Conservation (phyloP, 805 yeast species). For the Priceomyces haplophilus region DNA sequence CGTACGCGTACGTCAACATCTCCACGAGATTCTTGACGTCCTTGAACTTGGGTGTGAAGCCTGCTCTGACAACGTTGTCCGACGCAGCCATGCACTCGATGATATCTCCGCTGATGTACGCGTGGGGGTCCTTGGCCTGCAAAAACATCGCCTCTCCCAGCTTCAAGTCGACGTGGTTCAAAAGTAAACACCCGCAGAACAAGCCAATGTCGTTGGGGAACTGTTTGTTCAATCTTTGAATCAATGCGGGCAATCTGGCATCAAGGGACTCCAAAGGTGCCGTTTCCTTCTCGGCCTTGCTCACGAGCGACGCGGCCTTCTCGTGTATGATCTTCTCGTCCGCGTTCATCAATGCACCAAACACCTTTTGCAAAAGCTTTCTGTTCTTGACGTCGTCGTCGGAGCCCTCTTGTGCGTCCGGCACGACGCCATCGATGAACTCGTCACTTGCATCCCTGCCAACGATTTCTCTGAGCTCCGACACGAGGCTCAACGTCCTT, state of each 20-base stretch:
- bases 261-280: conserved; percentile 49
- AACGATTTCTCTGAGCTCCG: conserved; percentile 72
- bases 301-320: conserved; percentile 63
- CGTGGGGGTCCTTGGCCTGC: conserved; percentile 97
- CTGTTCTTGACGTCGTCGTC: conserved; percentile 57
- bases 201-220: conserved; percentile 93
- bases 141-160: conserved; percentile 96
- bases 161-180: conserved; percentile 78
- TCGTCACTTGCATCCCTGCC: conserved; percentile 56
- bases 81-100: conserved; percentile 99
- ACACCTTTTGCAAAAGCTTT: conserved; percentile 67
- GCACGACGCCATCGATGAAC: conserved; percentile 50
- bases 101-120: conserved; percentile 94
- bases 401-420: conserved; percentile 45
- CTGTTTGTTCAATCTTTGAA: conserved; percentile 76
- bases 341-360: conserved; percentile 81
- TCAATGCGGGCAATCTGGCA: conserved; percentile 62
- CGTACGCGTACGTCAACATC: conserved; percentile 87
- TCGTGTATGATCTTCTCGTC: conserved; percentile 54
- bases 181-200: conserved; percentile 90
- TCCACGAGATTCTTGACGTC: conserved; percentile 87
- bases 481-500: conserved; percentile 62
- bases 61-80: conserved; percentile 97
- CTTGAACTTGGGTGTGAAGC: conserved; percentile 98
- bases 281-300: conserved; percentile 59